Evolutionary conservation across 2,329 filamentous ascomycete species (phyloP), one percentile per base, ranked within the genome.

Genomic region (Huntiella abstrusa): DNA sequence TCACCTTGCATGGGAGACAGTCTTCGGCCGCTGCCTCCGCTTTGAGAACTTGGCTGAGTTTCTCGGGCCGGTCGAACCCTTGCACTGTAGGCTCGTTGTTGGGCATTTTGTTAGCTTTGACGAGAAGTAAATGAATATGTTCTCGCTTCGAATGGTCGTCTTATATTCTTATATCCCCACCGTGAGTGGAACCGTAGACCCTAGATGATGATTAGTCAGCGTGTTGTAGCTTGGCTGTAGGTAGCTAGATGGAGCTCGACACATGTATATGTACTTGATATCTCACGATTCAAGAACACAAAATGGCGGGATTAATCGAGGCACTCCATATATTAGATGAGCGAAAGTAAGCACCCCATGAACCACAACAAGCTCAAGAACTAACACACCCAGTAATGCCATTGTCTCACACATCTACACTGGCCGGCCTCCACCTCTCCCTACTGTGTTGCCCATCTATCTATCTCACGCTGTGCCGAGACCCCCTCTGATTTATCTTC

Each of bases 311-410:
- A 66, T 77, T 83, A 59, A 83, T 98, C 59, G 88, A 96, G 69
- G 91, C 88, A 60, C 71, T 98, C 58, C 88, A 96, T 68, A 86
- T 98, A 60, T 95, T 83, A 63, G 87, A 96, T 73, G 87, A 95
- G 68, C 77, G 87, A 65, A 85, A 87, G 87, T 93, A 67, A 58
- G 72, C 56, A 33, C 33, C 37, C 33, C 39, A 13, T 4, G 33
- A 33, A 10, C n/a, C 22, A 10, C 2, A 15, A 15, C 40, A 4
- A 17, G 48, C 46, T 12, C 19, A 33, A 32, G 41, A 34, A 43
- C 16, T 10, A 41, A 55, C n/a, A 32, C 38, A 17, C 43, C 36
- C 54, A 94, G 87, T 64, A 80, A 75, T 56, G 76, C 82, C 53
- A 75, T 96, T 55, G 75, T 98, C 57, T 83, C 88, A 54, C 88